Conservation (phyloP, 345 rosid genomes). For the Psidium friedrichsthalianum region DNA sequence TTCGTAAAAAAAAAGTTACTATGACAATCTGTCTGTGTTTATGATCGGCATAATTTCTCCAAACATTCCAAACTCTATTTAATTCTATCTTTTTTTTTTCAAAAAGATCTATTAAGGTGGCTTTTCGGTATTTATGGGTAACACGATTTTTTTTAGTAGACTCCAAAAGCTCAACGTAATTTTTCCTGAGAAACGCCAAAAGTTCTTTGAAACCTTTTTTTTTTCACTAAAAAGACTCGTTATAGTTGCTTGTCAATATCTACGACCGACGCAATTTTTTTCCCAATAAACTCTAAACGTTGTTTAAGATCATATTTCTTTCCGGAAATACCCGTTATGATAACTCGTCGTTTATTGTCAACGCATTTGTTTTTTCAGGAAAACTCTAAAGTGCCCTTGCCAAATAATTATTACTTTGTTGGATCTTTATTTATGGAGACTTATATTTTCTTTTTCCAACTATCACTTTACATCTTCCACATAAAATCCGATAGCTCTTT, state of each 20-base stretch:
- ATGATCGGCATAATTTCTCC: background rate
- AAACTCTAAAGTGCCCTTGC: accelerated
- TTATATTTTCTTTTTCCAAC: background rate
- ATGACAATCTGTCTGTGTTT: background rate
- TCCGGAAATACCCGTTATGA: background rate
- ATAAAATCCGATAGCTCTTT: background rate
- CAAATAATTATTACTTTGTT: background rate
- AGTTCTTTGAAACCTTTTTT: background rate
- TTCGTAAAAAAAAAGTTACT: background rate
- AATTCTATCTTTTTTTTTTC: background rate
- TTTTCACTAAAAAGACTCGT: background rate
- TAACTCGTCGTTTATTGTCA: accelerated
- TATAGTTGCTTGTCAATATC: background rate
- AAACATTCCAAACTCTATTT: background rate
- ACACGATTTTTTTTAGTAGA: background rate
- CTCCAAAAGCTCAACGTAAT: background rate
- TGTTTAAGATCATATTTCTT: background rate
- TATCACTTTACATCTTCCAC: background rate
- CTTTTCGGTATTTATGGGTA: background rate
- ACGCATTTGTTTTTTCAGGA: background rate
- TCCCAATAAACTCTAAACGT: background rate
- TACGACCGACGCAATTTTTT: background rate
- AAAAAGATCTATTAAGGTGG: accelerated
- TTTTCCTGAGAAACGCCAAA: background rate
- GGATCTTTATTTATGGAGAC: background rate